These are phyloP conservation scores for Codiaeum variegatum DNA, from an alignment of 441 rosid genomes.

Conservation along the genomic window DNA sequence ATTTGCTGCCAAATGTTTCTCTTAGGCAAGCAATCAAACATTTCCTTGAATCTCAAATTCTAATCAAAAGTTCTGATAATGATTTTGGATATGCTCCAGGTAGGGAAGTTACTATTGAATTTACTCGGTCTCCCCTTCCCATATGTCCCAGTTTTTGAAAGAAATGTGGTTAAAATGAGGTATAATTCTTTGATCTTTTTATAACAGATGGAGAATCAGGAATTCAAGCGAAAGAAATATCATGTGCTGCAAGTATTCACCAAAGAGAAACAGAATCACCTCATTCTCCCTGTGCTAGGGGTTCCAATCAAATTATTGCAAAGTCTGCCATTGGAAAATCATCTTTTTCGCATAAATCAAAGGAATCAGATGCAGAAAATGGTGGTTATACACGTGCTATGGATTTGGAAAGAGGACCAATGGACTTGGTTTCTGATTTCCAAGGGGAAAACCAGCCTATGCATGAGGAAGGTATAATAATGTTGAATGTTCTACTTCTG, in stretches of 20 bases:
- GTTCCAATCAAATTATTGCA: slow-evolving; percentile 33
- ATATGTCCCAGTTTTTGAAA: background rate
- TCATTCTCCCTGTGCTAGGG: slow-evolving; percentile 30
- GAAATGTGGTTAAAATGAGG: background rate
- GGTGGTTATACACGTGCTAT: slow-evolving; percentile 21
- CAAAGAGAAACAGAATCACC: slow-evolving; percentile 26
- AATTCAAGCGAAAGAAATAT: slow-evolving; percentile 42
- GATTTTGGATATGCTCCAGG: slow-evolving; percentile 39
- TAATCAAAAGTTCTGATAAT: slow-evolving; percentile 29
- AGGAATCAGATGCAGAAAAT: slow-evolving; percentile 20
- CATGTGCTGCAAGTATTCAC: slow-evolving; percentile 31
- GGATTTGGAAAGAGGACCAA: slow-evolving; percentile 18
- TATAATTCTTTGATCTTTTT: slow-evolving; percentile 8
- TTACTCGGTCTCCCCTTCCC: background rate
- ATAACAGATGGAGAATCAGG: slow-evolving; percentile 52
- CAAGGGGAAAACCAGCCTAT: slow-evolving; percentile 41
- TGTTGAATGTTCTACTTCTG: background rate
- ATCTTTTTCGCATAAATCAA: slow-evolving; percentile 14
- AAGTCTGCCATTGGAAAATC: slow-evolving; percentile 22
- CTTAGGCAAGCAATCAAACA: slow-evolving; percentile 46
- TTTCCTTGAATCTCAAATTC: slow-evolving; percentile 38
- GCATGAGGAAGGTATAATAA: slow-evolving; percentile 36
- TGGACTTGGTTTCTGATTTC: slow-evolving; percentile 32
- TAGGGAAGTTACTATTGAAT: slow-evolving; percentile 13
- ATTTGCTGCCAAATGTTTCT: slow-evolving; percentile 53